These are phyloP conservation scores for Iberis pinnata DNA, from an alignment of 345 rosid species.

Conservation along the genomic window DNA sequence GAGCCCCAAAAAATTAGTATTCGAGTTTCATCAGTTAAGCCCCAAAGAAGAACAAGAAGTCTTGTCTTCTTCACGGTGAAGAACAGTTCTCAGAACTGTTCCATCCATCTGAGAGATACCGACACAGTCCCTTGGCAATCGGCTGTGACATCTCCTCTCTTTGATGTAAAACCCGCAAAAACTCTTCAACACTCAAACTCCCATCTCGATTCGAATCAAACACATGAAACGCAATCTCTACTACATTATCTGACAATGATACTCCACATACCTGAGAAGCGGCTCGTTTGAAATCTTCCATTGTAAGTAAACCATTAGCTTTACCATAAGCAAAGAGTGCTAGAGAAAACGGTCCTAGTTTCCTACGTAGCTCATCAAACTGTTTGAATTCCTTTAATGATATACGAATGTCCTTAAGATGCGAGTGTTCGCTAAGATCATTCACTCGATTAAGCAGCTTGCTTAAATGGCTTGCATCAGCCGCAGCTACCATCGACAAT, in stretches of 20 bases:
- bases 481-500: conserved; percentile 88
- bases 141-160: conserved; percentile 65
- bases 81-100: conserved; percentile 36
- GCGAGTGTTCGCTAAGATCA: conserved; percentile 37
- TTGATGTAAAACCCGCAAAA: conserved; percentile 50
- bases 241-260: conserved; percentile 51
- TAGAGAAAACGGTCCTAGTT: conserved; percentile 68
- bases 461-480: conserved; percentile 64
- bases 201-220: conserved; percentile 74
- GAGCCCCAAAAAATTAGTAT: conserved; percentile 12
- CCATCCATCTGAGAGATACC: conserved; percentile 38
- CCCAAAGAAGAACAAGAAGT: not conserved
- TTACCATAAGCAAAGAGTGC: conserved; percentile 84
- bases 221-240: conserved; percentile 67
- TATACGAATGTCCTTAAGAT: conserved; percentile 49
- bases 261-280: conserved; percentile 71
- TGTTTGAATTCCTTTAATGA: conserved; percentile 64
- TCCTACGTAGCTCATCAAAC: conserved; percentile 74
- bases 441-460: conserved; percentile 68
- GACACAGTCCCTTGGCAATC: conserved; percentile 41
- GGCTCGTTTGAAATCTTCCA: conserved; percentile 78
- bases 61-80: conserved; percentile 12
- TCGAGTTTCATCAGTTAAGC: conserved; percentile 26
- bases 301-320: conserved; percentile 66
- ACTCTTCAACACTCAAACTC: conserved; percentile 59